Evolutionary conservation across 257 asterid genomes (phyloP).

Genomic region (Ballota nigra): DNA sequence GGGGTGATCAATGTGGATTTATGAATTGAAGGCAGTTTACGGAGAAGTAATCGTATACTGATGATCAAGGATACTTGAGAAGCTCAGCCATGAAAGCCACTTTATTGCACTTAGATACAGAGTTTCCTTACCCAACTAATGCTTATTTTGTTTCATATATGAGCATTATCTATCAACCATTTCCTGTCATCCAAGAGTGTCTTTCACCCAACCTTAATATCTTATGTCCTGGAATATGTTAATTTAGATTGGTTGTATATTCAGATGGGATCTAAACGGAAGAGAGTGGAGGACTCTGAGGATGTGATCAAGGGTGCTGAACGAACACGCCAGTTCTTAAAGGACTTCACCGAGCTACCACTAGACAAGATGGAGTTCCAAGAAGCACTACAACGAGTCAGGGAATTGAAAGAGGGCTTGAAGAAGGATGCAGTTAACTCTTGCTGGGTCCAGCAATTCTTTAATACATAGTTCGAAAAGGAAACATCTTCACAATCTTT

Average conservation of each 20-base stretch:
- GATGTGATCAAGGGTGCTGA: constrained; percentile 65
- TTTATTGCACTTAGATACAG: not conserved
- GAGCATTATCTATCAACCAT: not conserved
- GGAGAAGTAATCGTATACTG: not conserved
- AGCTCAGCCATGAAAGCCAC: not conserved
- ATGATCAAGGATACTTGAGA: not conserved
- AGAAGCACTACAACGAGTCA: constrained; percentile 49
- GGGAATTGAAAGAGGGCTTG: constrained; percentile 55
- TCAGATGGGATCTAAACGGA: constrained; percentile 61
- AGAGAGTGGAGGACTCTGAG: constrained; percentile 56
- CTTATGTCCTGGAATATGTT: not conserved
- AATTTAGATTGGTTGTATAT: constrained; percentile 2
- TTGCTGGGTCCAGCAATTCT: constrained; percentile 81
- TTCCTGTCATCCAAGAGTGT: not conserved
- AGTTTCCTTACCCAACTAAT: not conserved
- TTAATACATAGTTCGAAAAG: constrained; percentile 26
- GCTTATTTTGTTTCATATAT: not conserved
- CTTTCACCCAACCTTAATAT: not conserved
- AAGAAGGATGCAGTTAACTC: constrained; percentile 62
- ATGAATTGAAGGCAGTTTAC: not conserved
- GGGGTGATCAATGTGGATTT: not conserved
- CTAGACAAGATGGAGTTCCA: constrained; percentile 70
- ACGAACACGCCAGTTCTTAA: constrained; percentile 74
- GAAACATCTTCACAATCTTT: constrained; percentile 1
- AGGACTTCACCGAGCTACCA: constrained; percentile 72